Evolutionary conservation across 345 rosid species (phyloP).

Genomic region (Citrus unshiu): DNA sequence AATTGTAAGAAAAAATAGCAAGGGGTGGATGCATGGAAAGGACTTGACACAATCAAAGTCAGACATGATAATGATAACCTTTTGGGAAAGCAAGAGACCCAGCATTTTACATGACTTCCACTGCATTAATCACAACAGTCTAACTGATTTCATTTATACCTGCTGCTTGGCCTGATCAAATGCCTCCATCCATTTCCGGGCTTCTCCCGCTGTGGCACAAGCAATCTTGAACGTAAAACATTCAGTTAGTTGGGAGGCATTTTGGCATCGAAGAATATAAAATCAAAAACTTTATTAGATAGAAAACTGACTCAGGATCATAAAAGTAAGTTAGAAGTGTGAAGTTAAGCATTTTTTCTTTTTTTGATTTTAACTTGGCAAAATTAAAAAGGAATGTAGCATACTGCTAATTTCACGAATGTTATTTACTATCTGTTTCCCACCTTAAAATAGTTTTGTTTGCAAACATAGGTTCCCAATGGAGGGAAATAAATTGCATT

Average conservation of each 20-base stretch:
- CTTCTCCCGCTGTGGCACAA: constrained; percentile 88
- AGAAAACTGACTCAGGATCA: background rate
- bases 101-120: background rate
- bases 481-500: background rate
- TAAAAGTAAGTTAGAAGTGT: background rate
- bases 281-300: background rate
- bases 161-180: constrained; percentile 95
- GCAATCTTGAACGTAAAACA: constrained; percentile 65
- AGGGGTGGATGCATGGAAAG: background rate
- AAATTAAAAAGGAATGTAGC: background rate
- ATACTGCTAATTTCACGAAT: background rate
- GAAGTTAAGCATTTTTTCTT: background rate
- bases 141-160: constrained; percentile 38
- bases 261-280: background rate
- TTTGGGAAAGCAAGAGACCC: background rate
- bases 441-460: background rate
- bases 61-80: background rate
- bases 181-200: constrained; percentile 87
- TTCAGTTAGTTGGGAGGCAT: constrained; percentile 5
- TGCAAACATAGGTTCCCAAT: background rate
- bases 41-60: background rate
- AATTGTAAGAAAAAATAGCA: background rate
- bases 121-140: constrained; percentile 6
- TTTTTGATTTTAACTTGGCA: background rate
- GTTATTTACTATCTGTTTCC: background rate